Conservation (phyloP, 306 rosid species). For the Dalbergia oliveri region DNA sequence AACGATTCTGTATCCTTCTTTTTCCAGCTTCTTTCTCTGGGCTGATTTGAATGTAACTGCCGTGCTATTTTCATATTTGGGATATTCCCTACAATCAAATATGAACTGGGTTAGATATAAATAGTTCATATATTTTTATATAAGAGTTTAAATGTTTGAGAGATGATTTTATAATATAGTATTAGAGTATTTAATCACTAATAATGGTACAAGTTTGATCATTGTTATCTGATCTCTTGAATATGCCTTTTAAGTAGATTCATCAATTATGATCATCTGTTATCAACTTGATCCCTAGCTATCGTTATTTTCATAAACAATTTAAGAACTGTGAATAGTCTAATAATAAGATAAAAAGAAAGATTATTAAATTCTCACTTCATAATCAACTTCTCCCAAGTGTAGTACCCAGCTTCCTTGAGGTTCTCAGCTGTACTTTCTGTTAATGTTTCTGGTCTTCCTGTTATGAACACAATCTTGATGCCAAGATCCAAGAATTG, state of each 20-base stretch:
- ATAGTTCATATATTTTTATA: no score
- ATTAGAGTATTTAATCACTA: no score
- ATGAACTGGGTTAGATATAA: no score
- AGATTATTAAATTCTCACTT: constrained; percentile 48
- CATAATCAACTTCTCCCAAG: constrained; percentile 60
- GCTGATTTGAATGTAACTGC: constrained; percentile 60
- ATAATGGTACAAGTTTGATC: no score
- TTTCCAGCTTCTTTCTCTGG: constrained; percentile 53
- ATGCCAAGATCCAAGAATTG: constrained; percentile 50
- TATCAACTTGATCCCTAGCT: background rate
- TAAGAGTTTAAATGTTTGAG: no score
- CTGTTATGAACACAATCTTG: constrained; percentile 62
- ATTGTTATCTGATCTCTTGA: no score
- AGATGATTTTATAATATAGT: no score
- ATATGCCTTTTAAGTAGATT: background rate
- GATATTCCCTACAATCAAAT: constrained; percentile 50
- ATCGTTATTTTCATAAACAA: background rate
- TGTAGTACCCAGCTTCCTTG: constrained; percentile 50
- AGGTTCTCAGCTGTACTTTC: constrained; percentile 45
- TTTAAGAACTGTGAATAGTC: no score
- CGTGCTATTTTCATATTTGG: constrained; percentile 39
- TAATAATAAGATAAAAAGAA: background rate
- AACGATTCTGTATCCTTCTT: constrained; percentile 57
- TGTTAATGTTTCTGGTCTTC: constrained; percentile 43
- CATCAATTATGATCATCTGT: background rate